Percentiles rank a stretch among this genome's conserved stretches.
These are phyloP conservation scores for Corymbia maculata DNA, from an alignment of 345 rosid species.

Conservation along the genomic window DNA sequence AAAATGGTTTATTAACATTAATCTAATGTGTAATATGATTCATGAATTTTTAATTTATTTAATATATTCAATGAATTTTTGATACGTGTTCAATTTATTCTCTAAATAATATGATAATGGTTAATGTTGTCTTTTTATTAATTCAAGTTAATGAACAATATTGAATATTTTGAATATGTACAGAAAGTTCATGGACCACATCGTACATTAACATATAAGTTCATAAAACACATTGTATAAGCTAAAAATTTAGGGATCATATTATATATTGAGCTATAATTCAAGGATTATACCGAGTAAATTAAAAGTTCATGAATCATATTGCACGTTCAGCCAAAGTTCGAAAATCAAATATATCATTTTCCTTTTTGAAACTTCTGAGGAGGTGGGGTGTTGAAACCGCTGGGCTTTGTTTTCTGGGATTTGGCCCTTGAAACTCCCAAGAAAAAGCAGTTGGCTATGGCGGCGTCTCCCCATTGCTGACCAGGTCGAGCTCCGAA, in stretches of 20 bases:
- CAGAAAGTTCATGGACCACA: not conserved
- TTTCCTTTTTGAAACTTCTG: not conserved
- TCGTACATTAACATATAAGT: too few species aligned
- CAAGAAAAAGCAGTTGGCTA: not conserved
- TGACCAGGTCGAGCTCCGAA: not conserved
- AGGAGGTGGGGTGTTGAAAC: not conserved
- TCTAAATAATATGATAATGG: not conserved
- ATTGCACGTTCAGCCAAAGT: too few species aligned
- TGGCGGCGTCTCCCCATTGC: not conserved
- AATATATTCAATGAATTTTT: too few species aligned
- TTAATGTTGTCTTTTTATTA: too few species aligned
- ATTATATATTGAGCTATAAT: accelerated
- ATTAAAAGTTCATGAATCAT: not conserved
- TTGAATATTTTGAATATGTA: too few species aligned
- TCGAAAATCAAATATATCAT: too few species aligned
- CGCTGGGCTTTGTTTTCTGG: not conserved
- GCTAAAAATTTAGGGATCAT: accelerated
- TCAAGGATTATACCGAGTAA: accelerated
- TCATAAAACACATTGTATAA: accelerated
- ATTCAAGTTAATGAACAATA: too few species aligned
- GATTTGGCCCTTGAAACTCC: not conserved
- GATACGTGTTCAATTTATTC: too few species aligned
- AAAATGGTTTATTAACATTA: too few species aligned
- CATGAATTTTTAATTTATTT: accelerated
- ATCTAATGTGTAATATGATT: accelerated